These are phyloP conservation scores for Hordeum marinum DNA, from an alignment of 176 grass and related monocot genomes.

Conservation along the genomic window DNA sequence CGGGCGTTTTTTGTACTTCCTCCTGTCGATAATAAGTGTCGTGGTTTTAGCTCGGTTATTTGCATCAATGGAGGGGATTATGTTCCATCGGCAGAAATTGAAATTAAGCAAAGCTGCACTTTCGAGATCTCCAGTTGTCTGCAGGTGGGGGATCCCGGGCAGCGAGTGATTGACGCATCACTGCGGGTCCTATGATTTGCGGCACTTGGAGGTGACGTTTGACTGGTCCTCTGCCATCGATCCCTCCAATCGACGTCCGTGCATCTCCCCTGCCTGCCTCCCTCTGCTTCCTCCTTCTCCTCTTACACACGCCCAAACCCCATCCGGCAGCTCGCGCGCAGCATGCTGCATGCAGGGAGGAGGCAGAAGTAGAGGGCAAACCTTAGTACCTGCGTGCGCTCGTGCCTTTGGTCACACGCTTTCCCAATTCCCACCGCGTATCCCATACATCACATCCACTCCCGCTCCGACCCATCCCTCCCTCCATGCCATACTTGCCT, in stretches of 20 bases:
- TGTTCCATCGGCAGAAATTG: too few species aligned
- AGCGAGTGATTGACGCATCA: slow-evolving; percentile 34
- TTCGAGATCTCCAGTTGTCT: too few species aligned
- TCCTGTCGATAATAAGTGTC: too few species aligned
- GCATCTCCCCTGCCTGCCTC: neutral
- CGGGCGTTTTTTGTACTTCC: too few species aligned
- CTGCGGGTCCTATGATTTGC: slow-evolving; percentile 47
- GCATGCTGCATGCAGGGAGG: too few species aligned
- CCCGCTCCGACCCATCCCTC: neutral
- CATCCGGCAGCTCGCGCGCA: too few species aligned
- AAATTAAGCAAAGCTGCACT: too few species aligned
- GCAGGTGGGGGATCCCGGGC: neutral
- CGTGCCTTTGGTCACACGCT: neutral
- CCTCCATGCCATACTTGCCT: neutral
- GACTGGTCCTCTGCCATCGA: slow-evolving; percentile 12
- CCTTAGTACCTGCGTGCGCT: too few species aligned
- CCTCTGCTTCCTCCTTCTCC: slow-evolving; percentile 11
- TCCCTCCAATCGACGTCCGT: neutral
- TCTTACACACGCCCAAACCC: slow-evolving; percentile 11
- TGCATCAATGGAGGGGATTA: too few species aligned
- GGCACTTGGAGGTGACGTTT: slow-evolving; percentile 31
- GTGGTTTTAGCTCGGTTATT: too few species aligned
- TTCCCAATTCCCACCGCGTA: slow-evolving; percentile 27
- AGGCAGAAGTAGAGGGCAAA: too few species aligned
- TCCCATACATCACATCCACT: slow-evolving; percentile 35